Base-by-base conservation (phyloP, 129 eudicot genomes). In the Rutidosis leptorrhynchoides region DNA sequence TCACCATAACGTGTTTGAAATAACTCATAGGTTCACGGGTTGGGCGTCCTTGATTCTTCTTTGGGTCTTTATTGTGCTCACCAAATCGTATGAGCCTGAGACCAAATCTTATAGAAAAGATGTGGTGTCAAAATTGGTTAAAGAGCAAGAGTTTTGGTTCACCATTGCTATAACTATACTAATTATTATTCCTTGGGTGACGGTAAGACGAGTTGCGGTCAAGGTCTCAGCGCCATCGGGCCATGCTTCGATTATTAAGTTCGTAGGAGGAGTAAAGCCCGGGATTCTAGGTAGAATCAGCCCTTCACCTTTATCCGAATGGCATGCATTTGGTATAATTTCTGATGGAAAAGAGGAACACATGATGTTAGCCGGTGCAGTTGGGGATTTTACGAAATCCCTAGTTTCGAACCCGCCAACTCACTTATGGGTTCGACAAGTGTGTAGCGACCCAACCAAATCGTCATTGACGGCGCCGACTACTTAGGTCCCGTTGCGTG, bases 301-400 rank as follows among this genome's bases (percentile, higher is more conserved):
- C 61, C 96, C 87, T 0, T 88, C 96, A 0, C 96, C 96, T 0
- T 58, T 85, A 43, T 88, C 92, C 2, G 96, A 88, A 64, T 88
- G 92, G 96, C 96, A 88, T 8, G 92, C 96, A 0, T 88, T 88
- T 5, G 96, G 92, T 9, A 88, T 85, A 12, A 84, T 88, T 45
- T 88, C 96, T 0, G 87, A 85, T 60, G 80, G 81, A 6, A 88
- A 80, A 62, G 68, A 76, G 2, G 89, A 85, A 48, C 96, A 88
- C 81, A 88, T 88, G 92, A 88, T 88, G 96, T 43, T 88, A 27
- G 96, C 92, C 0, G 96, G 92, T 11, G 96, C 96, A 0, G 96
- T 88, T 24, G 96, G 96, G 0, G 96, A 88, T 72, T 85, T 80
- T 74, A 85, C 96, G 0, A 88, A 76, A 40, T 75, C 96, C 1